Evolutionary conservation across 2,329 filamentous ascomycete genomes (phyloP).

Genomic region (Stachybotrys chartarum): DNA sequence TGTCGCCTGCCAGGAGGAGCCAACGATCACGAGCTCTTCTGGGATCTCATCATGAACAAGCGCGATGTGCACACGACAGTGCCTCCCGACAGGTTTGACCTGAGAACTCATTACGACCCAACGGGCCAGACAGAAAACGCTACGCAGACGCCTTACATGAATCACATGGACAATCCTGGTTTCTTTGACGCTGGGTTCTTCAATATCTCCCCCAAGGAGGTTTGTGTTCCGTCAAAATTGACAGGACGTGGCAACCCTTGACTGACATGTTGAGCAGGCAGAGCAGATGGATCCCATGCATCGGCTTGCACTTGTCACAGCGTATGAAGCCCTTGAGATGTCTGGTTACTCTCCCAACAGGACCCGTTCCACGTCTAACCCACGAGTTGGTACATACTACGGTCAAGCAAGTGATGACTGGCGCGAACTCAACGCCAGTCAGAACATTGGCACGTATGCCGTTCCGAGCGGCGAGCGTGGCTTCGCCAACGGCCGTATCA

Average conservation of each 20-base stretch:
- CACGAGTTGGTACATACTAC: constrained; percentile 65
- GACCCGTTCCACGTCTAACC: constrained; percentile 50
- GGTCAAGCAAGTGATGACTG: constrained; percentile 74
- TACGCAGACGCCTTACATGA: constrained; percentile 25
- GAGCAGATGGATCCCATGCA: constrained; percentile 57
- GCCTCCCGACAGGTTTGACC: constrained; percentile 53
- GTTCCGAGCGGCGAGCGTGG: constrained; percentile 45
- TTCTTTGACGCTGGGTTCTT: constrained; percentile 65
- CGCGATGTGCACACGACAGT: constrained; percentile 17
- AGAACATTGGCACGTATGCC: constrained; percentile 46
- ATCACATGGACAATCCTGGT: constrained; percentile 55
- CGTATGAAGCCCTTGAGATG: constrained; percentile 63
- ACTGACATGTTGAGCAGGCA: too few relatives aligned
- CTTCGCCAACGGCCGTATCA: constrained; percentile 54
- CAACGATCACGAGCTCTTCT: background rate
- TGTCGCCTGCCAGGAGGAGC: background rate
- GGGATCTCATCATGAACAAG: background rate
- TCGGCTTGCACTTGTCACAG: constrained; percentile 55
- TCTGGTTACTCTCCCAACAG: constrained; percentile 57
- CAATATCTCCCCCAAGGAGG: constrained; percentile 49
- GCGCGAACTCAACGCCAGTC: constrained; percentile 67
- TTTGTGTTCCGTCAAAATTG: too few relatives aligned
- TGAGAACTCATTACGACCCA: constrained; percentile 50
- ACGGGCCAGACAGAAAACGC: constrained; percentile 52
- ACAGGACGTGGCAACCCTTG: too few relatives aligned